These are phyloP conservation scores for Torrubiellomyces zombiae DNA, from an alignment of 2,329 filamentous ascomycete genomes.

Conservation along the genomic window DNA sequence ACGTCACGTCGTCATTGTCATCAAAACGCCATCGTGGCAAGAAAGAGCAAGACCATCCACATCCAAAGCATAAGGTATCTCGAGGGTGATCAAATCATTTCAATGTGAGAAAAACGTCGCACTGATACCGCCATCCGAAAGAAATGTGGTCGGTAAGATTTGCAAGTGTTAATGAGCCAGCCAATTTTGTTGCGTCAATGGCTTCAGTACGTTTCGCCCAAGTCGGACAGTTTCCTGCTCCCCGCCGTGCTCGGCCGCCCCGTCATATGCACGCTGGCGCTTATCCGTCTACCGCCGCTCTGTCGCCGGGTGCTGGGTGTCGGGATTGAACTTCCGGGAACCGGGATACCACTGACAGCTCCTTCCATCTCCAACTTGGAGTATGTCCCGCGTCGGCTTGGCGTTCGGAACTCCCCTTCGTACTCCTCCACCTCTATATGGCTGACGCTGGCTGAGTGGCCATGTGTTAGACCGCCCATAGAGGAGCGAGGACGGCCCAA, in stretches of 20 bases:
- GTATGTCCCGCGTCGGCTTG: slow-evolving; percentile 37
- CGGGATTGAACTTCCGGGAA: slow-evolving; percentile 28
- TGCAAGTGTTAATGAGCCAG: no score
- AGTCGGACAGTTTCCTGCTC: slow-evolving; percentile 26
- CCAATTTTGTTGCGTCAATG: no score
- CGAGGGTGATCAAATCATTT: no score
- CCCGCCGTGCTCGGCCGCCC: slow-evolving; percentile 16
- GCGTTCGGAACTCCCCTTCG: slow-evolving; percentile 27
- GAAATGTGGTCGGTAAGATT: slow-evolving; percentile 1
- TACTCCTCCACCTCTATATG: slow-evolving; percentile 31
- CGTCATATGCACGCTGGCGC: slow-evolving; percentile 17
- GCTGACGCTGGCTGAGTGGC: slow-evolving; percentile 40
- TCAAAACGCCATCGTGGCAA: no score
- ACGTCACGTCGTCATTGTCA: no score
- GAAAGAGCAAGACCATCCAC: no score
- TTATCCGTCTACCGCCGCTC: slow-evolving; percentile 26
- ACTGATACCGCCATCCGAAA: no score
- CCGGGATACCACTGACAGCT: slow-evolving; percentile 21
- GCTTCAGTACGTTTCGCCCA: slow-evolving; percentile 36
- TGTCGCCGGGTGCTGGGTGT: slow-evolving; percentile 26
- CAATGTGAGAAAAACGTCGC: no score
- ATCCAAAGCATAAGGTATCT: no score
- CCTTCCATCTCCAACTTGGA: slow-evolving; percentile 28
- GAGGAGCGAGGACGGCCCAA: slow-evolving; percentile 56
- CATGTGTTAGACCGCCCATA: slow-evolving; percentile 45